Base-by-base conservation (phyloP, 1,284 basidiomycete genomes). In the Moesziomyces sp. region DNA sequence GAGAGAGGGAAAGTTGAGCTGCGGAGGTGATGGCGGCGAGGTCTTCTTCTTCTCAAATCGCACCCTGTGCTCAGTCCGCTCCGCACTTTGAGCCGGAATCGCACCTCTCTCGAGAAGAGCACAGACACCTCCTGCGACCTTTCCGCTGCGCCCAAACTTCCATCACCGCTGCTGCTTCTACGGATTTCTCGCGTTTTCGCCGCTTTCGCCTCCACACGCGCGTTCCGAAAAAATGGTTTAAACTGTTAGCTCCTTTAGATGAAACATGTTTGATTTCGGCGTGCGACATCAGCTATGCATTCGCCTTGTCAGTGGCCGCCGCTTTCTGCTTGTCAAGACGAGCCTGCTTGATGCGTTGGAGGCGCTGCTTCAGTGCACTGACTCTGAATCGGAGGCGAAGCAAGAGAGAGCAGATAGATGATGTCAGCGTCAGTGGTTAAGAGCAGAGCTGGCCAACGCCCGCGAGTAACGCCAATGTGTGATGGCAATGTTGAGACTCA, bases 301-400 rank as follows among this genome's bases (percentile, higher is more conserved):
- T 54, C 14, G 35, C 35, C 7, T 61, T 47, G 50, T 47, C 30
- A 11, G 30, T 50, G 35, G 10, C 6, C 35, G 13, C 35, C 14
- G 46, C 54, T 24, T 69, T 65, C 24, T 68, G 58, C 46, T 60
- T 66, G 38, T 61, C 59, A 11, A 58, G 28, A 40, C 74, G 65
- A 45, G 69, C 65, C 28, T 72, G 69, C 35, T 69, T 72, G 52
- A 76, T 65, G 35, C 64, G 65, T 44, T 72, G 61, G 16, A 76
- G 30, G 24, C 69, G 53, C 43, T 72, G 58, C 44, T 76, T 76
- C 46, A 76, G 47, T 10, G 74, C 69, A 24, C 38, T 59, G 34
- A 76, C 74, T 46, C 74, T 71, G 62, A 38, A 4, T 7, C 9
- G 10, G 35, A 10, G 35, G 11, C 6, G 9, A 11, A 28, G 9